Conservation (phyloP, 1,284 basidiomycete species). For the Ustilago xerochloae region DNA sequence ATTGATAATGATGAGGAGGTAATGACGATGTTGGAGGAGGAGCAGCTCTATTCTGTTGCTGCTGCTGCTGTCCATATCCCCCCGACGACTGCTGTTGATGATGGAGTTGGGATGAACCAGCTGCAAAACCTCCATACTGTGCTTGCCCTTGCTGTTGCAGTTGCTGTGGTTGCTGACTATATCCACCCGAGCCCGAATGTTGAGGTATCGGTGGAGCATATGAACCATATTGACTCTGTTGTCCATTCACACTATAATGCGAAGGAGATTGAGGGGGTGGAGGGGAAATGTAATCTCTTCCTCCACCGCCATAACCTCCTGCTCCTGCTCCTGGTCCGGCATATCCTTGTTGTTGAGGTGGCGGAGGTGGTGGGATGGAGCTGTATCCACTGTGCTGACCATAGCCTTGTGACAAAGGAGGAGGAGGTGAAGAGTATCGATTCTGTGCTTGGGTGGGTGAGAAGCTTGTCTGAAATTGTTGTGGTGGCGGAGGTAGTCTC, state of each 20-base stretch:
- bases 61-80: too few species aligned
- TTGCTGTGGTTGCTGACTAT: slow-evolving; percentile 1
- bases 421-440: slow-evolving; percentile 29
- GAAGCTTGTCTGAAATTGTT: slow-evolving; percentile 30
- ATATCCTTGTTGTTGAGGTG: slow-evolving; percentile 23
- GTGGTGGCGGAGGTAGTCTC: slow-evolving; percentile 30
- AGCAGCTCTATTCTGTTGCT: slow-evolving; percentile 9
- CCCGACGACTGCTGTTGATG: slow-evolving; percentile 17
- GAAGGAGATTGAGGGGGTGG: slow-evolving; percentile 16
- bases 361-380: slow-evolving; percentile 7
- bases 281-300: slow-evolving; percentile 10
- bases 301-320: slow-evolving; percentile 12
- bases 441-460: slow-evolving; percentile 7
- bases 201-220: background rate
- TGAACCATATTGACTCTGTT: slow-evolving; percentile 14
- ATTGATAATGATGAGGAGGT: too few species aligned
- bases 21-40: too few species aligned
- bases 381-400: slow-evolving; percentile 14
- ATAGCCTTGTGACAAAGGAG: background rate
- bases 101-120: slow-evolving; percentile 9
- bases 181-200: too few species aligned
- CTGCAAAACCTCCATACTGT: background rate
- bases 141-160: slow-evolving; percentile 22
- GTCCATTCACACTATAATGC: slow-evolving; percentile 6
- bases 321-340: too few species aligned